These are phyloP conservation scores for Saitozyma sp. DNA, from an alignment of 768 basidiomycete species.

Conservation along the genomic window DNA sequence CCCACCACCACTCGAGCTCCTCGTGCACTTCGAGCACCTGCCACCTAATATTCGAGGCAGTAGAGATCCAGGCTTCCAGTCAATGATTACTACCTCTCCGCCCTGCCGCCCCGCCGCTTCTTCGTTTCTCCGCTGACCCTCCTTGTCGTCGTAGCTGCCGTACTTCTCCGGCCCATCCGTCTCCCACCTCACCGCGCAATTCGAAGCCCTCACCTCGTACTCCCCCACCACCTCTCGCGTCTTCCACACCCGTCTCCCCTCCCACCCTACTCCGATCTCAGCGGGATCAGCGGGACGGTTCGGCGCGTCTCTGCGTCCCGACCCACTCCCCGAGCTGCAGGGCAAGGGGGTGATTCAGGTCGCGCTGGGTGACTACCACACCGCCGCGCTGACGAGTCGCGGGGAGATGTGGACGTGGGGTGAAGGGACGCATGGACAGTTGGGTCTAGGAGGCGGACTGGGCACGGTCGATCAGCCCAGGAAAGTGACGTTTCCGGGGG, in stretches of 20 bases:
- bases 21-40: no score
- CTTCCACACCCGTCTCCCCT: slow-evolving; percentile 58
- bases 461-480: slow-evolving; percentile 51
- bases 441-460: slow-evolving; percentile 77
- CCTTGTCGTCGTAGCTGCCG: slow-evolving; percentile 14
- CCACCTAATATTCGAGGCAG: no score
- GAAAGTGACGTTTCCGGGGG: slow-evolving; percentile 47
- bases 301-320: slow-evolving; percentile 56
- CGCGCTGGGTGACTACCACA: slow-evolving; percentile 90
- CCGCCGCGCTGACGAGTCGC: slow-evolving; percentile 72
- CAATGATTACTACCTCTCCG: no score
- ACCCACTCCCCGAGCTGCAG: slow-evolving; percentile 71
- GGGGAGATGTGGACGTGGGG: slow-evolving; percentile 85
- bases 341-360: slow-evolving; percentile 78
- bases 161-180: slow-evolving; percentile 38
- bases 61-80: no score
- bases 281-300: slow-evolving; percentile 13
- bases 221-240: slow-evolving; percentile 24
- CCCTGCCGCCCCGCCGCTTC: background rate
- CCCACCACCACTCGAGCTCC: no score
- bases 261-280: slow-evolving; percentile 66
- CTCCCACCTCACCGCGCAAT: slow-evolving; percentile 78
- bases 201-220: slow-evolving; percentile 69
- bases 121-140: slow-evolving; percentile 5
- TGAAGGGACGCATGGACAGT: slow-evolving; percentile 69